Conservation (phyloP, 176 grass and related monocot species). For the Tillandsia leiboldiana region DNA sequence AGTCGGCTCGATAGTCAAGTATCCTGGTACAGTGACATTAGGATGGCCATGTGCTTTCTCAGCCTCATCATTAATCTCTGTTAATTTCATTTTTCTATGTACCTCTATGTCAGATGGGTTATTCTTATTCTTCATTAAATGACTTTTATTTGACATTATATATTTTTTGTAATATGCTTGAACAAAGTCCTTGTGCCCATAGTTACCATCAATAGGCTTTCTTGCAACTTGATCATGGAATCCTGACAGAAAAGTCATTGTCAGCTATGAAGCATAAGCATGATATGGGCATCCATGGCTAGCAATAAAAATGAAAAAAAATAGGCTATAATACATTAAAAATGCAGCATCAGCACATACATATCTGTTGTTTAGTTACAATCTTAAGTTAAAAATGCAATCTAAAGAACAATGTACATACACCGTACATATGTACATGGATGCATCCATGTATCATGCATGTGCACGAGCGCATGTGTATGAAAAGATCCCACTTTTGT, state of each 20-base stretch:
- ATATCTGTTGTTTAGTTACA: too few species aligned
- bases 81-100: slow-evolving; percentile 21
- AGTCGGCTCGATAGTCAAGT: slow-evolving; percentile 43
- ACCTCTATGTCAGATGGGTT: slow-evolving; percentile 23
- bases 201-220: slow-evolving; percentile 5
- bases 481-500: neutral
- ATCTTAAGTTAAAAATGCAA: too few species aligned
- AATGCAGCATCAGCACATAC: neutral
- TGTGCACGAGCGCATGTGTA: neutral
- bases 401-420: too few species aligned
- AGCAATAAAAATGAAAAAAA: neutral
- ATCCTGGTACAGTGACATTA: slow-evolving; percentile 15
- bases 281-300: neutral
- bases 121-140: slow-evolving; percentile 25
- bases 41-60: slow-evolving; percentile 18
- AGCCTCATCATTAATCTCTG: slow-evolving; percentile 7
- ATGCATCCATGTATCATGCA: neutral
- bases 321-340: neutral
- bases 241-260: neutral
- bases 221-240: slow-evolving; percentile 18
- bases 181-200: slow-evolving; percentile 15
- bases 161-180: slow-evolving; percentile 28
- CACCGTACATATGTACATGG: neutral
- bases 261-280: neutral
- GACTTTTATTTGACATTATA: slow-evolving; percentile 1